A percentile compares a stretch with the other conserved stretches of the same genome.
Conservation (phyloP, 805 yeast species). For the Starmera dryadoides region DNA sequence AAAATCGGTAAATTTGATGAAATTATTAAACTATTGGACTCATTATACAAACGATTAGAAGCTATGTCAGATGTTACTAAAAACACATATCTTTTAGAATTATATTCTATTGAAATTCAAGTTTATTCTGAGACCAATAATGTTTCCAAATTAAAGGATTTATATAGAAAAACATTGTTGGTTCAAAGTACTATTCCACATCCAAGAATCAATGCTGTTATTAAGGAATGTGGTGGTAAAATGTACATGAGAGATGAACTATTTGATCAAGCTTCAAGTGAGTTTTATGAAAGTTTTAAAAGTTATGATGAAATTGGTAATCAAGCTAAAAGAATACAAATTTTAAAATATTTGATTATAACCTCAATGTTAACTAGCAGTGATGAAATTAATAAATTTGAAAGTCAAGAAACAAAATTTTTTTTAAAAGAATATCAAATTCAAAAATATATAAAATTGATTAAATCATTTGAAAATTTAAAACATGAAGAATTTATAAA, state of each 20-base stretch:
- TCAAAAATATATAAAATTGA: conserved; percentile 11
- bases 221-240: conserved; percentile 70
- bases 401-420: conserved; percentile 21
- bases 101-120: conserved; percentile 60
- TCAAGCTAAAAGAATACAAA: conserved; percentile 43
- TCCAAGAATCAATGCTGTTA: conserved; percentile 66
- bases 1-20: conserved; percentile 21
- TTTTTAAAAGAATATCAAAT: conserved; percentile 18
- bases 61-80: conserved; percentile 36
- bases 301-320: conserved; percentile 64
- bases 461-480: conserved; percentile 15
- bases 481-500: conserved; percentile 11
- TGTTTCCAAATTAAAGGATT: conserved; percentile 32
- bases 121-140: conserved; percentile 34
- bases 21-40: conserved; percentile 27
- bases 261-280: conserved; percentile 49
- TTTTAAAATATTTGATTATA: conserved; percentile 55
- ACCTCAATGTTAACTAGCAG: conserved; percentile 46
- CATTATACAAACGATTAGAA: conserved; percentile 31
- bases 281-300: conserved; percentile 49
- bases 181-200: conserved; percentile 65
- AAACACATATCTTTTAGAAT: conserved; percentile 48
- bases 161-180: conserved; percentile 40
- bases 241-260: conserved; percentile 53
- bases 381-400: conserved; percentile 32